Evolutionary conservation across 441 rosid genomes (phyloP), one percentile per base, ranked within the genome.

Genomic region (Gossypium davidsonii): DNA sequence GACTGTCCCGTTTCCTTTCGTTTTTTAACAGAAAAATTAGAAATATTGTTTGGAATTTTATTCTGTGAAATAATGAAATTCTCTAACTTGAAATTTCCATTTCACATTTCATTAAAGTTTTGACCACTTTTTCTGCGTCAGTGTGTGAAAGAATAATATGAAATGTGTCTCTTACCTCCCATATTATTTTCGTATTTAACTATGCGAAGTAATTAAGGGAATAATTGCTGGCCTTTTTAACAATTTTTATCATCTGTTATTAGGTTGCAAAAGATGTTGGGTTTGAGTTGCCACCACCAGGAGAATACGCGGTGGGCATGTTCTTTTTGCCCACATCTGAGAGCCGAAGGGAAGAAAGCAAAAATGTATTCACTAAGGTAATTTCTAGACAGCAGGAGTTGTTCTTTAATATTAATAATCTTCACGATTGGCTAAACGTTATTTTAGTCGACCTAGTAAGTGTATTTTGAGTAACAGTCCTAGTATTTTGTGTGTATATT

Each of bases 231-330:
- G 10, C 18, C 15, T 52, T 69, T 69, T 69, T 4, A 67, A 31
- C 11, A 68, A 15, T 28, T 28, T 49, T 74, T 71, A 64, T 23
- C 63, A 49, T 18, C 53, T 67, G 10, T 9, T 49, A 25, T 67
- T 84, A 91, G 98, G 91, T 86, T 61, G 83, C 89, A 3, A 85
- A 74, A 63, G 95, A 92, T 58, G 79, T 80, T 71, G 98, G 98
- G 72, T 89, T 96, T 74, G 90, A 80, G 74, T 87, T 96, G 59
- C 99, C 99, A 1, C 81, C 90, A 12, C 85, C 86, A 1, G 98
- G 98, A 21, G 78, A 88, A 14, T 96, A 94, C 80, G 99, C 98
- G 39, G 96, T 96, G 73, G 99, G 99, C 49, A 96, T 96, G 99
- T 77, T 96, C 82, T 96, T 92, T 83, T 79, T 96, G 83, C 99